Base-by-base conservation (phyloP, 306 rosid species). In the Quercus glauca region DNA sequence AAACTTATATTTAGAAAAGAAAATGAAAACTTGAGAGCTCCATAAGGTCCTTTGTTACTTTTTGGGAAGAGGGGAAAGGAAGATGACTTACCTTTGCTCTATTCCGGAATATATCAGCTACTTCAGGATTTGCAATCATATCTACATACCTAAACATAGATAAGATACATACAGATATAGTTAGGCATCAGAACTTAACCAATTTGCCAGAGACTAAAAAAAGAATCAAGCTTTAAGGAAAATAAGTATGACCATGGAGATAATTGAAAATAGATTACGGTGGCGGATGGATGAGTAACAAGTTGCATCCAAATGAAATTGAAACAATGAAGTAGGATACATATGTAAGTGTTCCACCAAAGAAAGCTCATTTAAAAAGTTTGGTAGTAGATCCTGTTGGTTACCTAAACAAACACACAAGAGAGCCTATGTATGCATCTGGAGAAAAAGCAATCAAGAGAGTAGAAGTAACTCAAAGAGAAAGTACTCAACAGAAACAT, bases 111-210 rank as follows among this genome's bases (percentile, higher is more conserved):
- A 91, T 87, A 84, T 92, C 93, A n/a, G 94, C 98, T 78, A 95
- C 98, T 85, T 91, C 97, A 65, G 99, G 99, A 87, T 93, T 92
- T 52, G 99, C 89, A 74, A 95, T 95, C 99, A 95, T 95, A 83
- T 95, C 99, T 75, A 95, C 87, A 81, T 92, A 93, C 86, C 99
- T 94, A 85, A 76, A 80, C 60, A 82, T 74, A 68, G 71, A 77
- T 77, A 71, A 83, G 21, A 78, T 63, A 85, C 43, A 52, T 25
- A 71, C 72, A 63, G 58, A 84, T 69, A 75, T 31, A 33, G 23
- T 49, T 37, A 5, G 80, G 53, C 28, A 45, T 41, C 55, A 63
- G 26, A 55, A n/a, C 20, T 68, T 49, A 35, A 68, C 17, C 52
- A 75, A 71, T 60, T 52, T 51, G 9, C n/a, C 2, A 14, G 15